Evolutionary conservation across 106 monocot genomes (phyloP).

Genomic region (Apostasia shenzhenica): DNA sequence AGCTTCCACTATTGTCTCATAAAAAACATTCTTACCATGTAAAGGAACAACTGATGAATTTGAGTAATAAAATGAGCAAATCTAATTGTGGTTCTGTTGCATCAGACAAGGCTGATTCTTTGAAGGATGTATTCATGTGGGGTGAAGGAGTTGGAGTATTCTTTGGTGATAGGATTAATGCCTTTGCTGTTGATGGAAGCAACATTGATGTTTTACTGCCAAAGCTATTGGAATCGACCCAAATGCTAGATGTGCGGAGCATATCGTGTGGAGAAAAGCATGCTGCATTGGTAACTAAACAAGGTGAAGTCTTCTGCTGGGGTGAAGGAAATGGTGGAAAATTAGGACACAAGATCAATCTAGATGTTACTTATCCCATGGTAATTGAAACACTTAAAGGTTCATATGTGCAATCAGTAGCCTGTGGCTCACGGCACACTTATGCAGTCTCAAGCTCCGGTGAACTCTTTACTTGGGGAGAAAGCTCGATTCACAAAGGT

Average conservation of each 20-base stretch:
- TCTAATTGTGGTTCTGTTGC: slow-evolving; percentile 5
- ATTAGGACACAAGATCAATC: slow-evolving; percentile 39
- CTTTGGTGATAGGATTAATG: slow-evolving; percentile 16
- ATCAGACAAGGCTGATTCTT: slow-evolving; percentile 18
- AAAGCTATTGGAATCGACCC: slow-evolving; percentile 42
- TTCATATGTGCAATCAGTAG: slow-evolving; percentile 22
- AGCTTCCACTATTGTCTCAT: slow-evolving; percentile 27
- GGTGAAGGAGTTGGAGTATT: slow-evolving; percentile 46
- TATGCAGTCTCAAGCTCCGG: slow-evolving; percentile 52
- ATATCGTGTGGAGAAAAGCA: slow-evolving; percentile 61
- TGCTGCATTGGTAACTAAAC: slow-evolving; percentile 52
- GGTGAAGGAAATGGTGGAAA: slow-evolving; percentile 44
- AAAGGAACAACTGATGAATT: slow-evolving; percentile 13
- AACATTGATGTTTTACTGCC: slow-evolving; percentile 39
- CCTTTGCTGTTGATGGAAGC: not conserved
- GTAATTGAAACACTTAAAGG: slow-evolving; percentile 33
- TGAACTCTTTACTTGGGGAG: slow-evolving; percentile 58
- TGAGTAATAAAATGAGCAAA: slow-evolving; percentile 19
- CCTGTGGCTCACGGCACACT: slow-evolving; percentile 37
- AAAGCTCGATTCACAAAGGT: slow-evolving; percentile 9
- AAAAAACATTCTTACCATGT: slow-evolving; percentile 7
- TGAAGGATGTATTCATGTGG: slow-evolving; percentile 72
- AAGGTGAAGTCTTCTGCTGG: slow-evolving; percentile 61
- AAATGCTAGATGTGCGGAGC: slow-evolving; percentile 34
- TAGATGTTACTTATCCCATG: slow-evolving; percentile 35